Evolutionary conservation across 129 eudicot species (phyloP), one percentile per base, ranked within the genome.

Genomic region (Oenanthe sinensis): DNA sequence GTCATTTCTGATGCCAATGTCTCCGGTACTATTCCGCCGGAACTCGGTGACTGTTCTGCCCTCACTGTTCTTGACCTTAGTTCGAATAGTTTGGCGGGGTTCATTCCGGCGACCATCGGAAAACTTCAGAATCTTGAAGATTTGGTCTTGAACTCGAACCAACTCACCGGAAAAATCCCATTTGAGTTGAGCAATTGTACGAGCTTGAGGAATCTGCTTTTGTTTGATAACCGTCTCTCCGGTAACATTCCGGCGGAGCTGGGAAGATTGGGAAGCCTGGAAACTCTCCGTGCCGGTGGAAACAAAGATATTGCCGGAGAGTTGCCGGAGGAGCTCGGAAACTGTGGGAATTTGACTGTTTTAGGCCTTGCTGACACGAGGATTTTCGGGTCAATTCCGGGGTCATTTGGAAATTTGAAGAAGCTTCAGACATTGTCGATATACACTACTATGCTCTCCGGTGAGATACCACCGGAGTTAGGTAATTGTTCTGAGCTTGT

Each of bases 301-400:
- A 95, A 95, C 79, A 89, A 86, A 81, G 84, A 95, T 81, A 87
- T 95, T 33, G 79, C 78, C 36, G 97, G 98, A 4, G 86, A 86
- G 83, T 58, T 95, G 67, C 98, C 98, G 7, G 43, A 15, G 44
- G 96, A 91, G 86, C 89, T 95, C 72, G 98, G 98, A 45, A 89
- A 88, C 46, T 95, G 97, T 82, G 85, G 89, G 24, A 90, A 81
- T 36, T 81, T 95, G 72, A 76, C 81, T 10, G 71, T 87, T 81
- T 82, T 95, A 26, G 98, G 98, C 62, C 83, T 95, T 3, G 98
- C 98, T 2, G 98, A 95, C 81, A 95, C 98, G 3, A 83, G 96
- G 63, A 83, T 95, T 75, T 87, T 97, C 12, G 98, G 98, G 44
- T 58, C 72, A 11, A 81, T 95, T 8, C 98, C 98, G 22, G 58